These are phyloP conservation scores for Orobanche coerulescens DNA, from an alignment of 257 asterid species.

Conservation along the genomic window DNA sequence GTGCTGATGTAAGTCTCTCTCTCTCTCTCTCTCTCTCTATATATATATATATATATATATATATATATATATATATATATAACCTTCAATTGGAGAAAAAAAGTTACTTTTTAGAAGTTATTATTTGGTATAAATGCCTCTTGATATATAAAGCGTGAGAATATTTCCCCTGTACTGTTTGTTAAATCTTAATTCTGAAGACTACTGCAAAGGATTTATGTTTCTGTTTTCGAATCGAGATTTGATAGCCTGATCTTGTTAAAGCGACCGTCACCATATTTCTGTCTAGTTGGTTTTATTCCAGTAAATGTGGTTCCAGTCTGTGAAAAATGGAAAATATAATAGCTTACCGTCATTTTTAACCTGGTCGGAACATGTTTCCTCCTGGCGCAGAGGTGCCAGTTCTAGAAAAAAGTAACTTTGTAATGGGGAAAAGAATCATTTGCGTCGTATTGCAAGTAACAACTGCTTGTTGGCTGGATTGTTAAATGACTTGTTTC, in stretches of 20 bases:
- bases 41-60: background rate
- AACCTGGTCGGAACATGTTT: background rate
- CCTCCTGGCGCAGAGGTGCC: background rate
- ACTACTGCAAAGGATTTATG: background rate
- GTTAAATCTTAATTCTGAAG: background rate
- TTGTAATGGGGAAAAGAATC: background rate
- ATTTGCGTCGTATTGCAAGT: background rate
- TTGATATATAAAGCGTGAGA: background rate
- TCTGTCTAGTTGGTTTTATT: background rate
- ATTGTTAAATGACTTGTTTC: background rate
- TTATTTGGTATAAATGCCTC: background rate
- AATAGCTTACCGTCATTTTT: background rate
- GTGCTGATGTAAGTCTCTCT: slow-evolving; percentile 58
- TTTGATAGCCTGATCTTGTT: background rate
- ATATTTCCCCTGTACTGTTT: background rate
- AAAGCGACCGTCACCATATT: background rate
- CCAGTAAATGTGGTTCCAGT: background rate
- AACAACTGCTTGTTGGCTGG: background rate
- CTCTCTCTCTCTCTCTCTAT: background rate
- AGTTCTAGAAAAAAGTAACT: background rate
- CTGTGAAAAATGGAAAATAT: background rate
- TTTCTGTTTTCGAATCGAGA: background rate
- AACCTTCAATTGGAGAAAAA: background rate
- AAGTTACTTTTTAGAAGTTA: background rate
- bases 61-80: background rate